These are phyloP conservation scores for Laburnicola sp. DNA, from an alignment of 2,329 filamentous ascomycete genomes.

Conservation along the genomic window DNA sequence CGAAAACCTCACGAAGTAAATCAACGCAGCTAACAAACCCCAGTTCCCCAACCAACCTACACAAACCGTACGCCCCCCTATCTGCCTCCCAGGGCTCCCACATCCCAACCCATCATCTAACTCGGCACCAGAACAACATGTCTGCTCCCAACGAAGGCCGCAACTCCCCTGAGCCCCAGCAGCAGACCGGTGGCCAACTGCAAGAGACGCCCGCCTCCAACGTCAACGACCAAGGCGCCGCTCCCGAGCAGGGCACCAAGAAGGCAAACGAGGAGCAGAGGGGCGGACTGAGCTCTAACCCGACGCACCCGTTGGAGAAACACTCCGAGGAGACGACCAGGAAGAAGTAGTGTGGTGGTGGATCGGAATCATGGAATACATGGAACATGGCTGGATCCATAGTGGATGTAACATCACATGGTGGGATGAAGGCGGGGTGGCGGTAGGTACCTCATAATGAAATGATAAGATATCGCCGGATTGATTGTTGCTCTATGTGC, in stretches of 20 bases:
- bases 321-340: slow-evolving; percentile 63
- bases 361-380: not conserved
- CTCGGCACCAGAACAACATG: slow-evolving; percentile 56
- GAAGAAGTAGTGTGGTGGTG: slow-evolving; percentile 48
- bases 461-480: too few species aligned
- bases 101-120: slow-evolving; percentile 19
- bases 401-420: not conserved
- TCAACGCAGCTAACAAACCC: not conserved
- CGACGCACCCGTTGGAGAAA: slow-evolving; percentile 65
- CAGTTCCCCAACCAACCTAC: not conserved
- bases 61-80: not conserved
- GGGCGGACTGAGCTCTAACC: slow-evolving; percentile 60
- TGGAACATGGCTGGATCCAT: too few species aligned
- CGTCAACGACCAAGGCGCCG: slow-evolving; percentile 57
- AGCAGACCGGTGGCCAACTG: slow-evolving; percentile 67
- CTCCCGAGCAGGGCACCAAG: slow-evolving; percentile 50
- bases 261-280: slow-evolving; percentile 55
- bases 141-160: slow-evolving; percentile 67
- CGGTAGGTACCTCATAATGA: too few species aligned
- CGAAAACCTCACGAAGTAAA: not conserved
- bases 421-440: too few species aligned
- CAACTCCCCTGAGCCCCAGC: slow-evolving; percentile 76
- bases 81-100: not conserved
- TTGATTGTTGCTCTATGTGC: too few species aligned
- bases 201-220: slow-evolving; percentile 62